These are phyloP conservation scores for Tricladium varicosporioides DNA, from an alignment of 2,329 filamentous ascomycete species.

Conservation along the genomic window DNA sequence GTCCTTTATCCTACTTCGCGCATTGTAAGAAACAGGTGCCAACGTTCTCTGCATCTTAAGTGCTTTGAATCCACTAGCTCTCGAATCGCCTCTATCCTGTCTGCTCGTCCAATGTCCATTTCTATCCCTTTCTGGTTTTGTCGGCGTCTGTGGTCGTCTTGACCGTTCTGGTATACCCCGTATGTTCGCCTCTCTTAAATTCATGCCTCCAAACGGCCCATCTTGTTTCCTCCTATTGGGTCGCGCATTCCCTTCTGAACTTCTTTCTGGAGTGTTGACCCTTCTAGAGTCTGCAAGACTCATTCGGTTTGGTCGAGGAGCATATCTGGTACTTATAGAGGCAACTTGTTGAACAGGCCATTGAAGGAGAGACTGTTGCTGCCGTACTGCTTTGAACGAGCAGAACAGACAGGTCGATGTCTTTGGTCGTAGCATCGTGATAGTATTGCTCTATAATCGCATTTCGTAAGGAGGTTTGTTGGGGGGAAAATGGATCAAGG, in stretches of 20 bases:
- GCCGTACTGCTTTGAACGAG: conserved; percentile 23
- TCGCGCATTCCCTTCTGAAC: conserved; percentile 9
- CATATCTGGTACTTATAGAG: conserved; percentile 18
- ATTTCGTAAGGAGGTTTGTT: conserved; percentile 4
- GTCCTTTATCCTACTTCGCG: conserved; percentile 50
- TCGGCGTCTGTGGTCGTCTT: conserved; percentile 16
- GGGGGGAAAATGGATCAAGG: background rate
- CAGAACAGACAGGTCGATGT: conserved; percentile 30
- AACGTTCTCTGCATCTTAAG: conserved; percentile 91
- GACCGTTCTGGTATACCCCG: conserved; percentile 38
- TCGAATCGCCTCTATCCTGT: conserved; percentile 32
- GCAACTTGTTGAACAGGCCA: conserved; percentile 29
- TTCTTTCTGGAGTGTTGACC: conserved; percentile 19
- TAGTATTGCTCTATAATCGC: conserved; percentile 1
- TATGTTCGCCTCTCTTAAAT: conserved; percentile 48
- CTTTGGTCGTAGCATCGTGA: conserved; percentile 29
- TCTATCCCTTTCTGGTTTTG: conserved; percentile 14
- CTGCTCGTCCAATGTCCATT: conserved; percentile 8
- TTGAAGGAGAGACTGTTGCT: conserved; percentile 11
- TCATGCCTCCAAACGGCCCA: conserved; percentile 60
- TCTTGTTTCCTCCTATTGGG: conserved; percentile 41
- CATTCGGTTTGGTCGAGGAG: conserved; percentile 30
- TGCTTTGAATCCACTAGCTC: conserved; percentile 59
- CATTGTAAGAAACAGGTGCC: conserved; percentile 72
- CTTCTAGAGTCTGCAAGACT: conserved; percentile 24